Evolutionary conservation across 2,329 filamentous ascomycete species (phyloP).

Genomic region (Xylariaceae sp.): DNA sequence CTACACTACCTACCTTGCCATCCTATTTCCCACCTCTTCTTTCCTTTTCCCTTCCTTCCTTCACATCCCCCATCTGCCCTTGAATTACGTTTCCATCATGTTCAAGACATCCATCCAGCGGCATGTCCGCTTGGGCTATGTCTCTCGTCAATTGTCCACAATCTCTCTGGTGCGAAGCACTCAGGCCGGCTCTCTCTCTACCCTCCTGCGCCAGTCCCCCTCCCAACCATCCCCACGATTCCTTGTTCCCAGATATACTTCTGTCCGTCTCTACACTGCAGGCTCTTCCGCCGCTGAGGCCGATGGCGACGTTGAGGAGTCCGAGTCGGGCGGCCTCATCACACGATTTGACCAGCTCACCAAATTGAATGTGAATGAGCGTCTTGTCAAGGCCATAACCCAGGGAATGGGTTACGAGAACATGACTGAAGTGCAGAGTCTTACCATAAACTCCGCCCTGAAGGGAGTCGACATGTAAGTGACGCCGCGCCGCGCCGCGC

Average conservation of each 20-base stretch:
- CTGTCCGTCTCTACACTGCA: slow-evolving; percentile 23
- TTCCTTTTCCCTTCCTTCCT: background rate
- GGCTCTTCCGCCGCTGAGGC: slow-evolving; percentile 20
- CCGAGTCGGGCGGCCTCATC: slow-evolving; percentile 24
- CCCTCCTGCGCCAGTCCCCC: slow-evolving; percentile 10
- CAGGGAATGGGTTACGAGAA: slow-evolving; percentile 66
- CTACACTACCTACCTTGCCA: background rate
- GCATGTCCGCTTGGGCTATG: slow-evolving; percentile 28
- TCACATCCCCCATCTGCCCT: background rate
- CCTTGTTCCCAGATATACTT: slow-evolving; percentile 16
- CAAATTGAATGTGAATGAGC: slow-evolving; percentile 51
- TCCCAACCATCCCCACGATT: slow-evolving; percentile 6
- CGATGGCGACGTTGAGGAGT: slow-evolving; percentile 11
- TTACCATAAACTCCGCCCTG: slow-evolving; percentile 75
- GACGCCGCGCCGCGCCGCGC: background rate
- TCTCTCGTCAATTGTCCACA: slow-evolving; percentile 25
- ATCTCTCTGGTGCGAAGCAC: slow-evolving; percentile 18
- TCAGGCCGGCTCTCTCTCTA: slow-evolving; percentile 16
- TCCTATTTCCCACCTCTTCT: too few relatives aligned
- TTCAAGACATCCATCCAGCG: slow-evolving; percentile 29
- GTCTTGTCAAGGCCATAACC: slow-evolving; percentile 63
- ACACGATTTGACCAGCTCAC: slow-evolving; percentile 42
- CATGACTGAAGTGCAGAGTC: slow-evolving; percentile 90
- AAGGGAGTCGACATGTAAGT: slow-evolving; percentile 77
- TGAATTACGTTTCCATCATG: slow-evolving; percentile 18